Conservation (phyloP, 2,329 filamentous ascomycete genomes). For the Xylaria sp. region DNA sequence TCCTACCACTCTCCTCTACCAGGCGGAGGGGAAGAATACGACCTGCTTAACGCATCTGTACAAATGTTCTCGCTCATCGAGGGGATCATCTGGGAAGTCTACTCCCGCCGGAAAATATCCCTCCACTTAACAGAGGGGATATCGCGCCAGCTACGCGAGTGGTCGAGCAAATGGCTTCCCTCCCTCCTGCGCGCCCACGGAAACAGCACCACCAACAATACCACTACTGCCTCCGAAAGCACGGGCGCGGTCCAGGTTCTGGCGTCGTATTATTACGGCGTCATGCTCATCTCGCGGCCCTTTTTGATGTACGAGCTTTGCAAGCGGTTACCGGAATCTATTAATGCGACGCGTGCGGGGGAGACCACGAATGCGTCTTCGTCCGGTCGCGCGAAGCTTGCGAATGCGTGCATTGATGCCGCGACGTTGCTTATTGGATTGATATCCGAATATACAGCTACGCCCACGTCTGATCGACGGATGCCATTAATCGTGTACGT, state of each 20-base stretch:
- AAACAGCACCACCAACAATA: conserved; percentile 25
- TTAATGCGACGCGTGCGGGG: conserved; percentile 26
- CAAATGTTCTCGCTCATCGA: conserved; percentile 64
- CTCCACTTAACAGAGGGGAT: conserved; percentile 64
- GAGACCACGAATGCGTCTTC: background rate
- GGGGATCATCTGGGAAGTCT: conserved; percentile 61
- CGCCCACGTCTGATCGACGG: conserved; percentile 54
- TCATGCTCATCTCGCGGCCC: conserved; percentile 65
- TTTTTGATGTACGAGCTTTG: conserved; percentile 67
- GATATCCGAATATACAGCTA: conserved; percentile 57
- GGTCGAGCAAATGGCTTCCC: conserved; percentile 61
- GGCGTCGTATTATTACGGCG: conserved; percentile 65
- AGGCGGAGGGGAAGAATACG: conserved; percentile 50
- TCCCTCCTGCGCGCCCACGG: conserved; percentile 54
- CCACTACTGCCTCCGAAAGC: conserved; percentile 44
- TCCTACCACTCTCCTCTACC: conserved; percentile 51
- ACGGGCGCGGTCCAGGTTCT: conserved; percentile 62
- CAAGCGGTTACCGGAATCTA: conserved; percentile 57
- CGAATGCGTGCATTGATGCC: conserved; percentile 65
- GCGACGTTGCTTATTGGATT: conserved; percentile 64
- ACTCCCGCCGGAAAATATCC: conserved; percentile 63
- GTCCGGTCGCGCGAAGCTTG: conserved; percentile 56
- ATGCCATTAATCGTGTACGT: conserved; percentile 62
- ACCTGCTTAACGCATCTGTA: conserved; percentile 62
- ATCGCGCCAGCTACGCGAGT: conserved; percentile 62